A percentile compares a stretch with the other conserved stretches of the same genome.
Evolutionary conservation across 495 filamentous ascomycete species (phyloP).

Genomic region (Echria macrotheca): DNA sequence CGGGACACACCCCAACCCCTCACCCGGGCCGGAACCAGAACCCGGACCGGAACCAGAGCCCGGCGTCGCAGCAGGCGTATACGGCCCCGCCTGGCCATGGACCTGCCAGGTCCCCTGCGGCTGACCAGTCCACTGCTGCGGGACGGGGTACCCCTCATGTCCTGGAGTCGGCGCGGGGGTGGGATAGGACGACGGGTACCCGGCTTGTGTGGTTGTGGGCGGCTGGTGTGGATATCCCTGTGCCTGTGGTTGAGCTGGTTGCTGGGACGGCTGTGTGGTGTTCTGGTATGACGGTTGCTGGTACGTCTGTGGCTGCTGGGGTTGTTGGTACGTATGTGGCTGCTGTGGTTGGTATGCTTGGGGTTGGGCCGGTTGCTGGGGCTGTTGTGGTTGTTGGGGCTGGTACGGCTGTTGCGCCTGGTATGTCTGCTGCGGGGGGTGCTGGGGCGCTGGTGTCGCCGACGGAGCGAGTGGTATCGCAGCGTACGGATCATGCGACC

Average conservation of each 20-base stretch:
- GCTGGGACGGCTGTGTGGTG: neutral
- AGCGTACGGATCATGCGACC: too few relatives aligned
- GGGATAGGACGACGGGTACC: neutral
- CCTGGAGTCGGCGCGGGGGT: neutral
- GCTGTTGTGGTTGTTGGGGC: neutral
- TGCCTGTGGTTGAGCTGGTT: neutral
- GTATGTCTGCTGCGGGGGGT: neutral
- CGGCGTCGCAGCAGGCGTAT: constrained; percentile 5
- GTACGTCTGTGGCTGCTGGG: neutral
- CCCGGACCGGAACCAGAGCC: neutral
- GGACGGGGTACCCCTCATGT: neutral
- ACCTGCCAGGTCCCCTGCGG: neutral
- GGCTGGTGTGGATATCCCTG: neutral
- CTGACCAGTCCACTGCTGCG: constrained; percentile 4
- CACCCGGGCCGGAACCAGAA: too few relatives aligned
- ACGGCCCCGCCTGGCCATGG: neutral
- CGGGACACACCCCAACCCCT: neutral
- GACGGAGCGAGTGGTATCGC: neutral
- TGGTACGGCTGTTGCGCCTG: neutral
- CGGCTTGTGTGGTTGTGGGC: neutral
- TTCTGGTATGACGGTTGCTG: neutral
- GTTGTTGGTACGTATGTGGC: neutral
- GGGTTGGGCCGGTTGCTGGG: neutral
- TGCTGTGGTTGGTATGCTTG: neutral
- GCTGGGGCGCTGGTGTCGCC: neutral